Conservation (phyloP, 345 rosid genomes). For the Anacardium occidentale region DNA sequence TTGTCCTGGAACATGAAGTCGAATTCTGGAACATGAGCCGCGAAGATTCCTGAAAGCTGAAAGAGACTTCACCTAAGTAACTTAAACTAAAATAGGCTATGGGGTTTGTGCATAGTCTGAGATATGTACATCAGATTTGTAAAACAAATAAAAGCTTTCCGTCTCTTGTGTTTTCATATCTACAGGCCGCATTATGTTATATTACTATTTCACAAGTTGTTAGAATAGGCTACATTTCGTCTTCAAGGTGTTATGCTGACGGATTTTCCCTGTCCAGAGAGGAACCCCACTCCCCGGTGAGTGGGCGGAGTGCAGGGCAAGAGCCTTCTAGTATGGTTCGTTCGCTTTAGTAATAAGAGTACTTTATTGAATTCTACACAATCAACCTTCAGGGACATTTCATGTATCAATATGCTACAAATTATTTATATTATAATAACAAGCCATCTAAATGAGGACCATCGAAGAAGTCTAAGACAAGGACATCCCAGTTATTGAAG, state of each 20-base stretch:
- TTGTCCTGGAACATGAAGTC: constrained; percentile 63
- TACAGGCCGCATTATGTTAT: not conserved
- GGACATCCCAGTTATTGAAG: constrained; percentile 27
- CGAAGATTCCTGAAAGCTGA: constrained; percentile 24
- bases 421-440: too few species aligned
- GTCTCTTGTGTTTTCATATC: not conserved
- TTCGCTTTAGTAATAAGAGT: too few species aligned
- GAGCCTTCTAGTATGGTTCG: too few species aligned
- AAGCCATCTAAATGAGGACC: not conserved
- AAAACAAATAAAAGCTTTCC: not conserved
- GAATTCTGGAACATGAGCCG: constrained; percentile 79
- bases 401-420: too few species aligned
- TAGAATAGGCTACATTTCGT: too few species aligned
- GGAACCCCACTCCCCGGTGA: too few species aligned
- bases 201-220: too few species aligned
- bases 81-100: not conserved
- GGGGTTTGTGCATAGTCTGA: not conserved
- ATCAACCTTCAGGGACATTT: too few species aligned
- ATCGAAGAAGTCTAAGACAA: constrained; percentile 1
- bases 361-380: too few species aligned
- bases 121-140: not conserved
- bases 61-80: not conserved
- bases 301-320: too few species aligned
- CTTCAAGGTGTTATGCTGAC: too few species aligned
- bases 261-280: too few species aligned